Base-by-base conservation (phyloP, 1,139 yeast species). In the Candida dubliniensis region DNA sequence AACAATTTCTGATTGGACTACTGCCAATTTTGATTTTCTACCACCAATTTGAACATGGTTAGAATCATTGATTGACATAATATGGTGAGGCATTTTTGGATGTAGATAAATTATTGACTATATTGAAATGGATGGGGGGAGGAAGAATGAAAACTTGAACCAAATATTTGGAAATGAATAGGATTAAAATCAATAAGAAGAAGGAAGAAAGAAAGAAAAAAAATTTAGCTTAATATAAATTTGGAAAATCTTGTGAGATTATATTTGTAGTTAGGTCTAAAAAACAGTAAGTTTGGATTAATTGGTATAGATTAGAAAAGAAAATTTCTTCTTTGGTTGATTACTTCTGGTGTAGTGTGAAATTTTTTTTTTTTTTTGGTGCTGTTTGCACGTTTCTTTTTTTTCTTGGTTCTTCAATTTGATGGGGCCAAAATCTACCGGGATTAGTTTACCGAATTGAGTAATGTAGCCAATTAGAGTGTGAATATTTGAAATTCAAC, bases 1-100 rank as follows among this genome's bases (percentile, higher is more conserved):
- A 37, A 93, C 89, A 43, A 80, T 78, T 58, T 87, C 85, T 37
- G 93, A 81, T 72, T 93, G 99, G 8, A 79, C 79, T 14, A 93
- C 90, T 1, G 99, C 99, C 51, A 93, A 73, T 52, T 79, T 75
- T 15, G 96, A 88, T 63, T 86, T 85, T 60, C 99, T 81, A 29
- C 98, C 96, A 33, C 98, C 99, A 33, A 93, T 84, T 50, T 74
- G 75, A 35, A 74, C 59, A 51, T 66, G 69, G 46, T 60, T 49
- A 26, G 42, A 14, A 38, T 47, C 41, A 42, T 44, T 31, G 14
- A 41, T 42, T 25, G 46, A 44, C 50, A 46, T 50, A 37, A 44
- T 50, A 44, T 46, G 45, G 38, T 52, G 55, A 39, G 55, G 55
- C 55, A 52, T 50, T 23, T 23, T 31, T 33, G 33, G 10, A 24